Base-by-base conservation (phyloP, 331 rosid genomes). In the Phaseolus coccineus region DNA sequence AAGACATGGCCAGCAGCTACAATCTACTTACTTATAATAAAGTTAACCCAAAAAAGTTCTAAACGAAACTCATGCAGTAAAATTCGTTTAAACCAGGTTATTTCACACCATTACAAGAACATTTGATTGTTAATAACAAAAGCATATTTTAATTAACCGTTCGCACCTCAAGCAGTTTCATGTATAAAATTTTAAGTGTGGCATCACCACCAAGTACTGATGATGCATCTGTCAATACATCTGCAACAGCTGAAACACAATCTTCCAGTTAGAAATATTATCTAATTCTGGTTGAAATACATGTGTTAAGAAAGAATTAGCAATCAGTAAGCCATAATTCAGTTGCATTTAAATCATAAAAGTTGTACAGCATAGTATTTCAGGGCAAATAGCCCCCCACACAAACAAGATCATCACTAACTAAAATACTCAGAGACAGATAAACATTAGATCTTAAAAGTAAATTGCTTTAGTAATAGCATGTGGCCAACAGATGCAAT, bases 141-240 rank as follows among this genome's bases (percentile, higher is more conserved):
- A 47, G 61, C 30, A 78, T 16, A 79, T 35, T 9, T 27, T 31
- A 70, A 58, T 30, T 51, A 63, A 59, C 55, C 73, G 76, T 47
- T 78, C 92, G 53, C 81, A 96, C 99, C 99, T 96, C 97, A 52
- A 91, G 85, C 82, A 96, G 99, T 84, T 88, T 96, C 88, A 82
- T 74, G 74, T 90, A 93, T 33, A 96, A 88, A 87, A 96, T 93
- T 87, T 87, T 89, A 69, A 93, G 90, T 1, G 99, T 87, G 44
- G 90, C 88, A 82, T 96, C 98, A 28, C 99, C 98, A 52, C 98
- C 95, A 35, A 96, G 92, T 88, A 96, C 99, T 63, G 88, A 91
- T 15, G 99, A 97, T 46, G 95, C 99, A 48, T 96, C 99, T 37
- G 91, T 90, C 85, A 96, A 89, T 80, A 93, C 98, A 89, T 96